phyloP scores from a whole-genome alignment of 202 grass and related monocot species.

The Elaeis oleifera region DNA sequence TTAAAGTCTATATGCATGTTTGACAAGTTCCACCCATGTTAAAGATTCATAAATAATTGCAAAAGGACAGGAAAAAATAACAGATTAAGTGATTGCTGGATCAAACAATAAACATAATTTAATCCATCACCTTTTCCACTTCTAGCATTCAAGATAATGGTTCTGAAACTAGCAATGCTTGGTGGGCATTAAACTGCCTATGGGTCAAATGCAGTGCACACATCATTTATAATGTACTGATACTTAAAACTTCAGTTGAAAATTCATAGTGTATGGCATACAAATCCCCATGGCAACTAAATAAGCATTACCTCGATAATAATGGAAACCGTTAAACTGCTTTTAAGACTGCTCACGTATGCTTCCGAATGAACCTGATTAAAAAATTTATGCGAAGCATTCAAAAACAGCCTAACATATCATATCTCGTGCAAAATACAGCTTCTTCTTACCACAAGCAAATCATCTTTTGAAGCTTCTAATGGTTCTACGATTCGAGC shows the following conservation, averaged over 20 bases:
- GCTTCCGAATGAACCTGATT: constrained; percentile 66
- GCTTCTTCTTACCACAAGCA: constrained; percentile 63
- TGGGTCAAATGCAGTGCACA: too few relatives aligned
- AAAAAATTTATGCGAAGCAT: constrained; percentile 2
- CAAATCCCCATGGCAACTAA: not conserved
- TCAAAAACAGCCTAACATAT: not conserved
- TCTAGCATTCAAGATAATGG: not conserved
- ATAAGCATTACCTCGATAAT: constrained; percentile 63
- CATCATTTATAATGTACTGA: too few relatives aligned
- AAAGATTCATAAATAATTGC: too few relatives aligned
- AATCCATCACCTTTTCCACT: not conserved
- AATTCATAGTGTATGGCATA: too few relatives aligned
- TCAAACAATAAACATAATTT: not conserved
- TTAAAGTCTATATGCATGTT: too few relatives aligned
- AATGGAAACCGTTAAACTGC: constrained; percentile 60
- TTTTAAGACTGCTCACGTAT: constrained; percentile 62
- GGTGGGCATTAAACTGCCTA: too few relatives aligned
- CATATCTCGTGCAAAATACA: not conserved
- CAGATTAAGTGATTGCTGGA: not conserved
- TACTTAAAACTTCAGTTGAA: too few relatives aligned
- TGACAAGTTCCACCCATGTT: too few relatives aligned
- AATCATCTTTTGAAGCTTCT: constrained; percentile 77
- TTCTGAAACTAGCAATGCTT: too few relatives aligned
- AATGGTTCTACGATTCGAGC: constrained; percentile 55
- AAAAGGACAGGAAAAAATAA: too few relatives aligned